A percentile compares a stretch with the other conserved stretches of the same genome.
Conservation (phyloP, 169 alveolate species). For the Cryptosporidium xiaoi region DNA sequence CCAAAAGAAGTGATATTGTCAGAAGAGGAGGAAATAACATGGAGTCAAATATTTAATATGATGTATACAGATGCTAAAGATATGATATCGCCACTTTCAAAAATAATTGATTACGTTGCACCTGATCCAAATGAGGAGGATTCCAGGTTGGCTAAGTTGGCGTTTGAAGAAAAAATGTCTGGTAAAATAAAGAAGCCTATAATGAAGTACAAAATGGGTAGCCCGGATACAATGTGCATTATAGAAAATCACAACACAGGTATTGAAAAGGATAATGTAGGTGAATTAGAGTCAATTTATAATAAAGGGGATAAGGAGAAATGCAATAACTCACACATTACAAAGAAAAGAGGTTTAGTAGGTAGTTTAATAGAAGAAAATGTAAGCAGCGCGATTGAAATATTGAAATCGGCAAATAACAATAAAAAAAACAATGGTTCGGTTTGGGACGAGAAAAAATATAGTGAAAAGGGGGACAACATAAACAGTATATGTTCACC, state of each 20-base stretch:
- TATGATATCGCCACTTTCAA: constrained; percentile 24
- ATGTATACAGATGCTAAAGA: constrained; percentile 65
- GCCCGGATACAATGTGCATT: constrained; percentile 33
- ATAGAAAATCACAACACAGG: constrained; percentile 13
- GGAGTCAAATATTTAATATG: constrained; percentile 65
- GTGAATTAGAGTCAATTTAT: neutral
- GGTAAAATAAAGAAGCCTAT: constrained; percentile 12
- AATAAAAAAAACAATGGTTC: constrained; percentile 13
- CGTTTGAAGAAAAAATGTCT: constrained; percentile 56
- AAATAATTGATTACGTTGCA: constrained; percentile 36
- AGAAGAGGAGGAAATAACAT: constrained; percentile 64
- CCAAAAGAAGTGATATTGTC: no score
- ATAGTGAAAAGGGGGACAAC: neutral
- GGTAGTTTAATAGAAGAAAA: constrained; percentile 22
- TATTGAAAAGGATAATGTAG: no score
- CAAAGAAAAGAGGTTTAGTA: constrained; percentile 15
- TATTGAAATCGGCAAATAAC: constrained; percentile 26
- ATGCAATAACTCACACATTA: neutral
- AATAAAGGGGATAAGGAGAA: neutral
- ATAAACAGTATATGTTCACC: constrained; percentile 5
- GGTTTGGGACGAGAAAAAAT: constrained; percentile 7
- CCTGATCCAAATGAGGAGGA: constrained; percentile 68
- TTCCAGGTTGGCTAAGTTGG: constrained; percentile 31
- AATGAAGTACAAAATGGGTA: constrained; percentile 42
- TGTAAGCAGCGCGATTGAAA: constrained; percentile 36